Evolutionary conservation across 169 alveolate genomes (phyloP), one percentile per base, ranked within the genome.

Genomic region (Blepharisma undulans): DNA sequence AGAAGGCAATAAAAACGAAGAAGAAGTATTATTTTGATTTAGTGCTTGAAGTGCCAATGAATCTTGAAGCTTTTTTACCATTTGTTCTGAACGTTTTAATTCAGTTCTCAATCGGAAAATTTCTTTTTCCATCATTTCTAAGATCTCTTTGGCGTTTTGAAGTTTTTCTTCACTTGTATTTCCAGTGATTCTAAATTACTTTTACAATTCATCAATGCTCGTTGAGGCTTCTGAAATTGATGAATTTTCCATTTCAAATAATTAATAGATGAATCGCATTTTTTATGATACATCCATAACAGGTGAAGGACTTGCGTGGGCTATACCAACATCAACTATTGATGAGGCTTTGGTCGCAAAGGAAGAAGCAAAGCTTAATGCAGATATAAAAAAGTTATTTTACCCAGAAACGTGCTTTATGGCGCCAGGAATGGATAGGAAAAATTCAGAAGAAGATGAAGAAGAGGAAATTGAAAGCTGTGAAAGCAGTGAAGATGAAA

Each of bases 371-470:
- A 61, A 36, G 36, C 66, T 86, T 29, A 29, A 86, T 36, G 66
- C 80, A 4, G 91, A 86, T n/a, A 66, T 86, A 27, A 86, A 86
- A 36, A 60, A 86, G 85, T 32, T 86, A 85, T 86, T 86, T 86
- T 86, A 86, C 72, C 91, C 91, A 21, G 91, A 86, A 27, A 86
- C 91, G 8, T 25, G 27, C 16, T 86, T 86, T 36, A 72, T 86
- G 84, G 91, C 91, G 60, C 91, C 91, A 21, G 91, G 91, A 5
- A 72, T 86, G 80, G 91, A 86, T 85, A 60, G 91, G 72, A 86
- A 86, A 72, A 86, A 86, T 85, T 86, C 91, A 21, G 91, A 86
- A 86, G 91, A 86, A 25, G 91, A 86, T 25, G 91, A 86, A 30
- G 36, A 79, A n/a, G 87, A 79, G 34, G 91, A 86, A 27, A 72